These are phyloP conservation scores for Lyophyllum semitale DNA, from an alignment of 768 basidiomycete genomes.

Conservation along the genomic window DNA sequence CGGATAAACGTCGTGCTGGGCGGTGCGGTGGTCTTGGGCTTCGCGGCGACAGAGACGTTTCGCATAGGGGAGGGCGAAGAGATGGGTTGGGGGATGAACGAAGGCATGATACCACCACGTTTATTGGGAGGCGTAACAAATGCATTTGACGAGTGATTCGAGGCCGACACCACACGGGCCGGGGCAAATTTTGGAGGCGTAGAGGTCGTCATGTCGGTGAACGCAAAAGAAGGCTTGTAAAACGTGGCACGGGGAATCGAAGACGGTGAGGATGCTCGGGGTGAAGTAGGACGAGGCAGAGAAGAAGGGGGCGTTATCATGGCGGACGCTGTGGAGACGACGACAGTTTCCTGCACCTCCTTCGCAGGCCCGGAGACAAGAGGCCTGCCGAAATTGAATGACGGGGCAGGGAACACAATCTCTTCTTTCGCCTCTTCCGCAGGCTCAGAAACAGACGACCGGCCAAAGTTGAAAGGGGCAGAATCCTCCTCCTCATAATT, in stretches of 20 bases:
- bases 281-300: conserved; percentile 27
- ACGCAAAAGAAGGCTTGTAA: conserved; percentile 35
- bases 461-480: conserved; percentile 17
- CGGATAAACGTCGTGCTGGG: conserved; percentile 45
- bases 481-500: conserved; percentile 18
- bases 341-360: conserved; percentile 1
- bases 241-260: conserved; percentile 46
- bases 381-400: conserved; percentile 3
- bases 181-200: conserved; percentile 32
- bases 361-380: background rate
- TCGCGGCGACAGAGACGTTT: conserved; percentile 23
- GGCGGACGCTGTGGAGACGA: conserved; percentile 12
- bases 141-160: conserved; percentile 28
- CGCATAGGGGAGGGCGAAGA: conserved; percentile 46
- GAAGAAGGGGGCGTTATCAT: conserved; percentile 32
- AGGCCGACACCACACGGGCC: conserved; percentile 21
- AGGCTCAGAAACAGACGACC: conserved; percentile 5
- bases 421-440: background rate
- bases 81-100: conserved; percentile 65
- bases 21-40: conserved; percentile 28
- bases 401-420: conserved; percentile 13
- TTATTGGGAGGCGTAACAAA: conserved; percentile 56
- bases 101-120: conserved; percentile 46
- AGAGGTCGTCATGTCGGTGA: conserved; percentile 25
- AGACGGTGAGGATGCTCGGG: conserved; percentile 40